phyloP scores from a whole-genome alignment of 257 asterid species.

The Parsonsia alboflavescens region DNA sequence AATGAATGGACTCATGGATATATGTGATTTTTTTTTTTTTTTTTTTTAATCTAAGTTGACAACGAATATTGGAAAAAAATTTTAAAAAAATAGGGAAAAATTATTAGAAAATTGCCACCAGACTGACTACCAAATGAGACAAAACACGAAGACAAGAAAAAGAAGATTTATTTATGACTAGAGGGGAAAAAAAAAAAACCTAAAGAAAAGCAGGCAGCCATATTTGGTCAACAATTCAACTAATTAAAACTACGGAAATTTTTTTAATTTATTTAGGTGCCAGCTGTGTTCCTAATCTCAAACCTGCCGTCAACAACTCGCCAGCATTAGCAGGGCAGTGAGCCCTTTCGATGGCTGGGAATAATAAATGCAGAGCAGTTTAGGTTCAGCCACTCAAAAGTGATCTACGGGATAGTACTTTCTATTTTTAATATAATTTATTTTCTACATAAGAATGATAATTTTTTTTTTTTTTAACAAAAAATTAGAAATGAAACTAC shows the following conservation, averaged over 20 bases:
- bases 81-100: no score
- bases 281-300: not conserved
- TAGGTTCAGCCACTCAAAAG: not conserved
- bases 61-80: not conserved
- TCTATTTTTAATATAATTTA: no score
- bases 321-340: no score
- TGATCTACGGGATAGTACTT: not conserved
- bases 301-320: not conserved
- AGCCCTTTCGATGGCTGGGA: not conserved
- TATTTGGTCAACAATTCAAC: not conserved
- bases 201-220: not conserved
- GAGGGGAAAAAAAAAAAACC: not conserved
- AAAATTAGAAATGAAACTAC: no score
- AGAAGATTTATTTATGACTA: not conserved
- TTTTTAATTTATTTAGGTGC: not conserved
- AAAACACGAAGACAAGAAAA: not conserved
- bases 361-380: not conserved
- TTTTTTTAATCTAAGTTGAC: not conserved
- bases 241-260: not conserved
- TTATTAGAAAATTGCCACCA: not conserved
- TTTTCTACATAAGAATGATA: no score
- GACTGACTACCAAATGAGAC: not conserved
- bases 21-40: no score
- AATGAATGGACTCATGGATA: not conserved
- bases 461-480: no score